Percentiles rank a stretch among this genome's conserved stretches.
Evolutionary conservation across 306 rosid species (phyloP).

Genomic region (Sesbania bispinosa): DNA sequence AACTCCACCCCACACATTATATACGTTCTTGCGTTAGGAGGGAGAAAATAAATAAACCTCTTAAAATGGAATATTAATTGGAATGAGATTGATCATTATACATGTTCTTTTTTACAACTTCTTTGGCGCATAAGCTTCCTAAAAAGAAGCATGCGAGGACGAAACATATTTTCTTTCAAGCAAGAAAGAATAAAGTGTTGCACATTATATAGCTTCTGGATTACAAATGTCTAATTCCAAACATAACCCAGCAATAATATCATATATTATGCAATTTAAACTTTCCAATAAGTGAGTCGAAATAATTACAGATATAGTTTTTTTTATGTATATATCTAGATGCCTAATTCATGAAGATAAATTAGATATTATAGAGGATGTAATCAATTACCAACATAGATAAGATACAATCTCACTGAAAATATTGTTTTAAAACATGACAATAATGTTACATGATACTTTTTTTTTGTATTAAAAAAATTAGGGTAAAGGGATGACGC

Average conservation of each 20-base stretch:
- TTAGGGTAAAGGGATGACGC: no score
- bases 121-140: slow-evolving; percentile 13
- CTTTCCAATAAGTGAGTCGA: background rate
- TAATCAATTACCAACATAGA: background rate
- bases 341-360: background rate
- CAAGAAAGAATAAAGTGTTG: slow-evolving; percentile 38
- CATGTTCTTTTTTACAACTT: slow-evolving; percentile 15
- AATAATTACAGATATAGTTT: background rate
- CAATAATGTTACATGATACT: background rate
- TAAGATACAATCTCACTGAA: slow-evolving; percentile 1
- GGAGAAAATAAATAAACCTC: background rate
- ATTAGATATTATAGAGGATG: background rate
- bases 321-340: no score
- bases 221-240: background rate
- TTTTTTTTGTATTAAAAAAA: no score
- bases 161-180: slow-evolving; percentile 21
- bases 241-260: background rate
- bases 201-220: background rate
- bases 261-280: background rate
- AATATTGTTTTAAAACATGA: background rate
- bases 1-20: no score
- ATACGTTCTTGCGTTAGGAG: background rate
- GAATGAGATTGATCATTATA: slow-evolving; percentile 12
- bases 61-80: background rate
- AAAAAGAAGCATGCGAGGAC: background rate